phyloP scores from a whole-genome alignment of 2,329 filamentous ascomycete species.

The Bretziella fagacearum region DNA sequence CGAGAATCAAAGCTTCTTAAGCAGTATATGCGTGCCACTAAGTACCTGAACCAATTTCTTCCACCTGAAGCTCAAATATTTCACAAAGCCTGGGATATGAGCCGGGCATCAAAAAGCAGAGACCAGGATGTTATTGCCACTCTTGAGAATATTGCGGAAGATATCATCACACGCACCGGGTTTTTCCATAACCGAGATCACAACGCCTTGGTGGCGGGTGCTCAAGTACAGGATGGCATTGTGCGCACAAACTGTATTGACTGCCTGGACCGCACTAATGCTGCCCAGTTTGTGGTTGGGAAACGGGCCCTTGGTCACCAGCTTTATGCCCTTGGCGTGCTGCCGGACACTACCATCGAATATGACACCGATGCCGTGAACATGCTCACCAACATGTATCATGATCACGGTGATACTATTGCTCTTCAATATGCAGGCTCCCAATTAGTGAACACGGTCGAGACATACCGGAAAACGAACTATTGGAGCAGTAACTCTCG shows the following conservation, averaged over 20 bases:
- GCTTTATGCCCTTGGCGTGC: conserved; percentile 76
- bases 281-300: conserved; percentile 92
- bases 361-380: conserved; percentile 96
- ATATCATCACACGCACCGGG: conserved; percentile 68
- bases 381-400: conserved; percentile 95
- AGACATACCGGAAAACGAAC: conserved; percentile 96
- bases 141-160: conserved; percentile 75
- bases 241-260: conserved; percentile 96
- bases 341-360: conserved; percentile 59
- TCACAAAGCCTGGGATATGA: conserved; percentile 97
- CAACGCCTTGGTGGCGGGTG: conserved; percentile 32
- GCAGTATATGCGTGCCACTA: conserved; percentile 74
- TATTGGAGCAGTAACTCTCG: conserved; percentile 96
- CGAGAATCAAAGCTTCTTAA: conserved; percentile 79
- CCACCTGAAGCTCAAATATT: conserved; percentile 71
- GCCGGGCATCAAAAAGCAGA: conserved; percentile 74
- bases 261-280: conserved; percentile 91
- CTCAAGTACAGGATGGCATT: conserved; percentile 73
- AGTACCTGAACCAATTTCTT: conserved; percentile 88
- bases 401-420: conserved; percentile 94
- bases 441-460: conserved; percentile 97
- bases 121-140: conserved; percentile 91
- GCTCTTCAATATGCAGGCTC: conserved; percentile 95
- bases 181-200: conserved; percentile 90
- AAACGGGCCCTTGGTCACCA: conserved; percentile 88